phyloP scores from a whole-genome alignment of 140 eudicot genomes.

The Bidens hawaiensis region DNA sequence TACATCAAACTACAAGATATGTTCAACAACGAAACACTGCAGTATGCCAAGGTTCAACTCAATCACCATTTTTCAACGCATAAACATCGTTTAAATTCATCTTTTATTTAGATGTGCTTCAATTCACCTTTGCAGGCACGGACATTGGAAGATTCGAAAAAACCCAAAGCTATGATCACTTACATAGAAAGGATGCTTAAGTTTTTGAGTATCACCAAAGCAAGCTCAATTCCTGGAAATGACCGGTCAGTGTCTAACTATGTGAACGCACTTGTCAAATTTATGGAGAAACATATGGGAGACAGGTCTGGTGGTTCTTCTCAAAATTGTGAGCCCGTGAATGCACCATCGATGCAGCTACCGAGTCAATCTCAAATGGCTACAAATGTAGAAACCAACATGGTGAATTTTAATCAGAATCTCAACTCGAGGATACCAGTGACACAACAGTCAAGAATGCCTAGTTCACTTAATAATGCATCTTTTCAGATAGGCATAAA shows the following conservation, averaged over 20 bases:
- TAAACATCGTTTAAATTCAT: neutral
- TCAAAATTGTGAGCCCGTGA: neutral
- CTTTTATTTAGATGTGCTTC: neutral
- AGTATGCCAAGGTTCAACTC: conserved; percentile 13
- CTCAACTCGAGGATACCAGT: conserved; percentile 10
- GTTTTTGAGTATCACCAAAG: conserved; percentile 13
- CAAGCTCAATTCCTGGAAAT: neutral
- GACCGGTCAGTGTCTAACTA: neutral
- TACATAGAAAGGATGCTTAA: conserved; percentile 10
- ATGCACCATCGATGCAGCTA: conserved; percentile 6
- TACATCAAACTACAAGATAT: neutral
- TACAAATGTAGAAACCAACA: conserved; percentile 2
- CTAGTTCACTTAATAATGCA: neutral
- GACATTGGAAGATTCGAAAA: neutral
- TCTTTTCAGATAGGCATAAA: no score
- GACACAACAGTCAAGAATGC: neutral
- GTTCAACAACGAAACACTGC: neutral
- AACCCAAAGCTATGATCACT: neutral
- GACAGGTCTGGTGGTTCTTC: conserved; percentile 9
- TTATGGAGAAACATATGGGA: neutral
- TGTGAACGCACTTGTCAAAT: conserved; percentile 7
- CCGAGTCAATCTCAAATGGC: conserved; percentile 1
- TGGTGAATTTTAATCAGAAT: conserved; percentile 19
- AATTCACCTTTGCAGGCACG: conserved; percentile 12
- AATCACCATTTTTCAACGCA: neutral